Base-by-base conservation (phyloP, 495 filamentous ascomycete genomes). In the Penicillium waksmanii region DNA sequence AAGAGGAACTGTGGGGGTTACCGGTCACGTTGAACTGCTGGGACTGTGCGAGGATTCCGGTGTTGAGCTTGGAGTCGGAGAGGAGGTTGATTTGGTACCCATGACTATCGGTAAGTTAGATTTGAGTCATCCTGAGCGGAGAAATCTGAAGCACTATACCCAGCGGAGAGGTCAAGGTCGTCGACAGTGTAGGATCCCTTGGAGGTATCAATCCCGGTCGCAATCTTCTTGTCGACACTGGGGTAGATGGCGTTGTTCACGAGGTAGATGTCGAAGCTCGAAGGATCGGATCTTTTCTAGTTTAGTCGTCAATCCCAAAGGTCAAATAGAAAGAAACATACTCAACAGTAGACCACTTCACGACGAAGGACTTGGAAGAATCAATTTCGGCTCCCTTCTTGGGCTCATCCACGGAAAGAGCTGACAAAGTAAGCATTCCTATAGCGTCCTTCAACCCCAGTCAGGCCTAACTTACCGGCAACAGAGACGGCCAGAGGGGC, bases 181-280 rank as follows among this genome's bases (percentile, higher is more conserved):
- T 61, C 53, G 17, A 71, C 64, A n/a, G 63, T 70, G 63, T 75
- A 75, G 34, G 72, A 72, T 18, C 66, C 69, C 49, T 74, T 62
- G 43, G 73, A 73, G 25, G 74, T 74, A 13, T 76, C 63, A 12
- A 77, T 56, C 27, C 74, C 63, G 13, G 70, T 62, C 25, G 73
- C 74, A 35, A 81, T 72, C 49, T 79, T 81, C 64, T 81, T 72
- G 42, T 77, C 68, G 6, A 85, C 66, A 6, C 60, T 60, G 40
- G 76, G 76, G 54, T 76, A 77, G 46, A 74, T 63, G 46, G 62
- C 58, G 54, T 77, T 72, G 69, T 78, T 77, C 57, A 76, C 69
- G 9, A 78, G 60, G 62, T 72, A 68, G 38, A 78, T 66, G 36
- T 78, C 58, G 60, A 77, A 72, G 49, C 56, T 63, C 36, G 62